These are phyloP conservation scores for Hyaloscypha hepaticicola DNA, from an alignment of 495 filamentous ascomycete genomes.

Conservation along the genomic window DNA sequence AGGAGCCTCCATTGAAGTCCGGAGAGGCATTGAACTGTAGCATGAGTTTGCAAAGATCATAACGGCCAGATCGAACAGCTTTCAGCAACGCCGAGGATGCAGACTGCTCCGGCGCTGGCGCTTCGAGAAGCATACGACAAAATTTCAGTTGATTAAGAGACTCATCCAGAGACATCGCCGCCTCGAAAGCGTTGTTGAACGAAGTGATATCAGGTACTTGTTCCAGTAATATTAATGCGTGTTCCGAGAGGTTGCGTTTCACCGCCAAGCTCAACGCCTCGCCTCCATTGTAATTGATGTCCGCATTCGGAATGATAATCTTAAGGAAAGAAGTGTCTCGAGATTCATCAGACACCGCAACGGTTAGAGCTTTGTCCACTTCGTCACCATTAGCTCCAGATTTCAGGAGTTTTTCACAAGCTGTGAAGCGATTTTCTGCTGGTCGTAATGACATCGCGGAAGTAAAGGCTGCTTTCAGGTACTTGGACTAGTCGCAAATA, in stretches of 20 bases:
- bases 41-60: conserved; percentile 24
- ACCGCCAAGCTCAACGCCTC: conserved; percentile 21
- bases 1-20: conserved; percentile 17
- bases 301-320: conserved; percentile 15
- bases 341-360: conserved; percentile 11
- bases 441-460: conserved; percentile 11
- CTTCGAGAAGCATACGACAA: conserved; percentile 18
- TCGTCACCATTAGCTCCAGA: conserved; percentile 23
- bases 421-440: conserved; percentile 9
- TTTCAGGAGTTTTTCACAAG: conserved; percentile 21
- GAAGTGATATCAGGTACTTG: conserved; percentile 13
- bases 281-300: conserved; percentile 18
- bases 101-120: conserved; percentile 13
- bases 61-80: conserved; percentile 16
- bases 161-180: conserved; percentile 17
- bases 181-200: conserved; percentile 21
- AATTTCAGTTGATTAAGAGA: conserved; percentile 18
- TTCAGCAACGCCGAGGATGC: conserved; percentile 20
- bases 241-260: conserved; percentile 7
- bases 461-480: conserved; percentile 18
- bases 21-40: conserved; percentile 22
- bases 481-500: too few relatives aligned
- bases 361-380: conserved; percentile 19
- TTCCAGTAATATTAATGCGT: conserved; percentile 18
- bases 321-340: conserved; percentile 22